A percentile compares a stretch with the other conserved stretches of the same genome.
These are phyloP conservation scores for Aspergillus sp. DNA, from an alignment of 2,329 filamentous ascomycete genomes.

Conservation along the genomic window DNA sequence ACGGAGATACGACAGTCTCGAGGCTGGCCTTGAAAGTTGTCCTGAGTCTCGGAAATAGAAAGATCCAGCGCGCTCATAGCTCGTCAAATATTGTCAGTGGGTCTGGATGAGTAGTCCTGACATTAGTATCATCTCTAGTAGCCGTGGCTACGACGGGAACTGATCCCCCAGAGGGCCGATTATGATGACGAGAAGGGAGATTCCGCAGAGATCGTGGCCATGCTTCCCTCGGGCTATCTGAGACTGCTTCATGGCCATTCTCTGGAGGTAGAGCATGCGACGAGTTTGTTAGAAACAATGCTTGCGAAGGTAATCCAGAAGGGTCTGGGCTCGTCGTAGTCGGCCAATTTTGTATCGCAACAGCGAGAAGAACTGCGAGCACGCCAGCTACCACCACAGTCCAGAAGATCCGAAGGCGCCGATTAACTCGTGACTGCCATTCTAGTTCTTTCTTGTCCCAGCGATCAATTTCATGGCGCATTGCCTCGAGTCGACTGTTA, in stretches of 20 bases:
- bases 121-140: neutral
- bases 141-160: neutral
- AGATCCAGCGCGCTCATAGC: constrained; percentile 23
- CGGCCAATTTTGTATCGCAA: constrained; percentile 32
- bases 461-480: constrained; percentile 41
- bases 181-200: constrained; percentile 24
- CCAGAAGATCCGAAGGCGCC: constrained; percentile 45
- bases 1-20: constrained; percentile 16
- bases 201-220: constrained; percentile 17
- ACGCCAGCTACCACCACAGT: constrained; percentile 28
- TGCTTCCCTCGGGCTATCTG: neutral
- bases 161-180: constrained; percentile 9
- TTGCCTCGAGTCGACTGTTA: constrained; percentile 41
- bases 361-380: constrained; percentile 32
- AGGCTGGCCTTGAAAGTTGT: constrained; percentile 10
- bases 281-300: constrained; percentile 17
- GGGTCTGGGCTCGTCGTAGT: constrained; percentile 3
- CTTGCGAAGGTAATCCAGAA: constrained; percentile 9
- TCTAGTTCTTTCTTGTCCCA: constrained; percentile 48
- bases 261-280: constrained; percentile 9
- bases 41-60: neutral
- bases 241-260: constrained; percentile 11
- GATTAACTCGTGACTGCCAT: constrained; percentile 43
- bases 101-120: constrained; percentile 23
- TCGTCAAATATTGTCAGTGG: constrained; percentile 34